phyloP scores from a whole-genome alignment of 768 basidiomycete species.

The Holtermannia corniformis region DNA sequence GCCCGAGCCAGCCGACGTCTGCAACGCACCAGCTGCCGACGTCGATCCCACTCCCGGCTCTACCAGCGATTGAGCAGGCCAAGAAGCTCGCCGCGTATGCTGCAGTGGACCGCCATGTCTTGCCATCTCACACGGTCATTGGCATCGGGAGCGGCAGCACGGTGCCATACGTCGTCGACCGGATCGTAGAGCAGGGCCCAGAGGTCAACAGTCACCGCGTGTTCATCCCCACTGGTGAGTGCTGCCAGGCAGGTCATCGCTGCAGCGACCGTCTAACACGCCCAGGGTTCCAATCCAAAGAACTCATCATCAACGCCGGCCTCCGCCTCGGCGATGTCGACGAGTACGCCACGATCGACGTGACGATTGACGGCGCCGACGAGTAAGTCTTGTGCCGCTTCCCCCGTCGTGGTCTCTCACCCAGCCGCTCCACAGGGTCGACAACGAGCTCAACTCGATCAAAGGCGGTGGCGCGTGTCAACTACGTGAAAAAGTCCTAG shows the following conservation, averaged over 20 bases:
- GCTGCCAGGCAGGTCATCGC: neutral
- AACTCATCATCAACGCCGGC: slow-evolving; percentile 74
- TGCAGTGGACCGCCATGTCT: slow-evolving; percentile 81
- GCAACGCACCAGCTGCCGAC: slow-evolving; percentile 27
- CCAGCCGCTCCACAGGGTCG: slow-evolving; percentile 56
- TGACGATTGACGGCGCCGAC: slow-evolving; percentile 96
- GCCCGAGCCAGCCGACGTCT: slow-evolving; percentile 24
- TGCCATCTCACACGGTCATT: slow-evolving; percentile 30
- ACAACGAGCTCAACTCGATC: slow-evolving; percentile 76
- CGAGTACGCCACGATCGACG: slow-evolving; percentile 78
- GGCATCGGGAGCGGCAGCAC: slow-evolving; percentile 52
- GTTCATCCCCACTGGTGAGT: slow-evolving; percentile 77
- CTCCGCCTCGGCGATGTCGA: slow-evolving; percentile 79
- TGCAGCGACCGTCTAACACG: neutral
- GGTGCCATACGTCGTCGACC: slow-evolving; percentile 91
- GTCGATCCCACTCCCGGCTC: slow-evolving; percentile 21
- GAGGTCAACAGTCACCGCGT: slow-evolving; percentile 68
- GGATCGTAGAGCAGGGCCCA: slow-evolving; percentile 73
- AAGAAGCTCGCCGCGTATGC: slow-evolving; percentile 88
- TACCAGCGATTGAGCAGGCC: slow-evolving; percentile 57
- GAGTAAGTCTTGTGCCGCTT: slow-evolving; percentile 52
- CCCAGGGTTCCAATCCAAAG: slow-evolving; percentile 87
- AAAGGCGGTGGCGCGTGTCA: slow-evolving; percentile 98
- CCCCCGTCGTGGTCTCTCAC: slow-evolving; percentile 10
- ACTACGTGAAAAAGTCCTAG: slow-evolving; percentile 90